These are phyloP conservation scores for Termitomyces sp. DNA, from an alignment of 768 basidiomycete genomes.

Conservation along the genomic window DNA sequence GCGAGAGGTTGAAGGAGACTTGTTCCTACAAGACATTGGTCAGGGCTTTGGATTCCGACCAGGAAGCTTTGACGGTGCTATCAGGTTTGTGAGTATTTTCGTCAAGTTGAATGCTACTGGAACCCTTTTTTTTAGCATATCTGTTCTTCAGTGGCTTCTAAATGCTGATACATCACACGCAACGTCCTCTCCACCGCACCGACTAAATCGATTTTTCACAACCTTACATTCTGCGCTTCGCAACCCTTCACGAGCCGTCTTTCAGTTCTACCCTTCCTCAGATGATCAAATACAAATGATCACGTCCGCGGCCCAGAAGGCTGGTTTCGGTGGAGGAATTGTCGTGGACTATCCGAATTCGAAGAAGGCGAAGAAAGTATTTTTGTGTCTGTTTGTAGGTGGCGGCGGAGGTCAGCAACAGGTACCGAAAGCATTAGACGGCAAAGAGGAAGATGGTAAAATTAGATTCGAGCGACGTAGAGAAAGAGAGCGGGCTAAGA, in stretches of 20 bases:
- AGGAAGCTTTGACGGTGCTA: slow-evolving; percentile 96
- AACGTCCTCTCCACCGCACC: slow-evolving; percentile 85
- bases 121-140: slow-evolving; percentile 55
- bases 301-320: slow-evolving; percentile 85
- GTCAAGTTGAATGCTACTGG: not conserved
- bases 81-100: slow-evolving; percentile 52
- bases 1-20: slow-evolving; percentile 91
- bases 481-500: slow-evolving; percentile 53
- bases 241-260: slow-evolving; percentile 79
- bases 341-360: slow-evolving; percentile 98
- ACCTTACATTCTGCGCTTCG: slow-evolving; percentile 83
- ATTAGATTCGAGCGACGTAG: slow-evolving; percentile 76
- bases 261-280: slow-evolving; percentile 95
- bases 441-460: slow-evolving; percentile 51
- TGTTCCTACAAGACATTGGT: slow-evolving; percentile 96
- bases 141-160: slow-evolving; percentile 97
- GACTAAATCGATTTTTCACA: slow-evolving; percentile 84
- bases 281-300: slow-evolving; percentile 97
- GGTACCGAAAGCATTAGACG: slow-evolving; percentile 73
- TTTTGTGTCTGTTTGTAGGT: slow-evolving; percentile 89
- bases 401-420: slow-evolving; percentile 58
- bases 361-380: slow-evolving; percentile 92
- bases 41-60: slow-evolving; percentile 97
- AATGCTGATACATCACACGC: slow-evolving; percentile 92
- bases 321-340: slow-evolving; percentile 94